Evolutionary conservation across 306 rosid genomes (phyloP).

Genomic region (Medicago arabica): DNA sequence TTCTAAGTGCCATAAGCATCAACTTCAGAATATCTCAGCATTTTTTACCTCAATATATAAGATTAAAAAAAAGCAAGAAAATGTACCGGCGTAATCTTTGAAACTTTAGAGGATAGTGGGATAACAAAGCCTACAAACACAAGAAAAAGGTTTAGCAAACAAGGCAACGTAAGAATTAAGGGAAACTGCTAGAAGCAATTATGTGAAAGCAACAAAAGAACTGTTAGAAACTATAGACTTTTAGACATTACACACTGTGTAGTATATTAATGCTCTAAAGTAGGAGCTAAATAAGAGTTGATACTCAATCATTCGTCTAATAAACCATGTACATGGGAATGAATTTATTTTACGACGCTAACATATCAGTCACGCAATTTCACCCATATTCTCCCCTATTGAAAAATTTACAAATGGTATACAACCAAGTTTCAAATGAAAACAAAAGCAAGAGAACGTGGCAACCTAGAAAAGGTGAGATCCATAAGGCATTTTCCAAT

Average conservation of each 20-base stretch:
- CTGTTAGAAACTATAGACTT: not conserved
- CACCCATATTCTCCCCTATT: slow-evolving; percentile 15
- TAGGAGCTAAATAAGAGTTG: slow-evolving; percentile 20
- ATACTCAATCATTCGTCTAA: slow-evolving; percentile 6
- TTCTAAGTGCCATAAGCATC: slow-evolving; percentile 35
- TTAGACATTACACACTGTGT: slow-evolving; percentile 10
- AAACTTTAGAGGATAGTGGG: slow-evolving; percentile 71
- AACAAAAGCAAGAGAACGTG: slow-evolving; percentile 24
- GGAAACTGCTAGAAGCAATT: slow-evolving; percentile 10
- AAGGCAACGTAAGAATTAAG: slow-evolving; percentile 17
- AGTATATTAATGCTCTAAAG: slow-evolving; percentile 12
- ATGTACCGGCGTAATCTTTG: slow-evolving; percentile 73
- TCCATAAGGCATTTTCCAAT: slow-evolving; percentile 25
- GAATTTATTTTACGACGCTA: not conserved
- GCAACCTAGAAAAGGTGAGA: slow-evolving; percentile 18
- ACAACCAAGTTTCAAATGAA: slow-evolving; percentile 30
- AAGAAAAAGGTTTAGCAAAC: slow-evolving; percentile 13
- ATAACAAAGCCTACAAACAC: slow-evolving; percentile 74
- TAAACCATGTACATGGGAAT: not conserved
- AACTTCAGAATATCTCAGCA: slow-evolving; percentile 25
- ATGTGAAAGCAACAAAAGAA: slow-evolving; percentile 24
- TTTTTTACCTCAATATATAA: not conserved
- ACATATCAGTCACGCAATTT: slow-evolving; percentile 23
- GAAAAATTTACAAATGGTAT: slow-evolving; percentile 5
- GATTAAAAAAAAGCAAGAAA: slow-evolving; percentile 21